phyloP scores from a whole-genome alignment of 805 yeast species.

The Wickerhamomyces queroliae region DNA sequence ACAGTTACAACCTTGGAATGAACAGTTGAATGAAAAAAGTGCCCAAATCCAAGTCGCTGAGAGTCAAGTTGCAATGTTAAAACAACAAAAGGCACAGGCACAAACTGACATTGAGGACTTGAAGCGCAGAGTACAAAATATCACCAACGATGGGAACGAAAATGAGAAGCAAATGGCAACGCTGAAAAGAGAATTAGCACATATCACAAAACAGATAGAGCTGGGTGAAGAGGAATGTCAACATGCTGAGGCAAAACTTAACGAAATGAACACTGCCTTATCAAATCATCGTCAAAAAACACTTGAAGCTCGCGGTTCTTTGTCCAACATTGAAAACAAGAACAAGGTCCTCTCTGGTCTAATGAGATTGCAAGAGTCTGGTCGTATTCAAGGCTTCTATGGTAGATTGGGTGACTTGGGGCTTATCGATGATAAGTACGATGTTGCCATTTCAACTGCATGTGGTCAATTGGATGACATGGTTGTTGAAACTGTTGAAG shows the following conservation, averaged over 20 bases:
- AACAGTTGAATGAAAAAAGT: conserved; percentile 54
- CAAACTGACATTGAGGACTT: conserved; percentile 39
- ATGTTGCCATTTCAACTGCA: conserved; percentile 92
- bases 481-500: conserved; percentile 78
- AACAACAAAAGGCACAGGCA: conserved; percentile 37
- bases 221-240: conserved; percentile 54
- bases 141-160: conserved; percentile 41
- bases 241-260: conserved; percentile 41
- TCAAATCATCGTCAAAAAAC: conserved; percentile 52
- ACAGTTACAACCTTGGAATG: conserved; percentile 80
- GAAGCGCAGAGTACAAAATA: conserved; percentile 36
- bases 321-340: conserved; percentile 56
- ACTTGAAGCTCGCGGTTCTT: conserved; percentile 58
- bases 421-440: conserved; percentile 81
- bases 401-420: conserved; percentile 94
- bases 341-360: conserved; percentile 69
- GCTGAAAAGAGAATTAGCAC: conserved; percentile 43
- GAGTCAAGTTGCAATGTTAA: conserved; percentile 57
- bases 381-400: conserved; percentile 78
- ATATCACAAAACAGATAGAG: conserved; percentile 45
- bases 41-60: conserved; percentile 59
- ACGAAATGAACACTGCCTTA: conserved; percentile 49
- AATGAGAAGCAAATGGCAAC: conserved; percentile 41
- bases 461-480: conserved; percentile 87
- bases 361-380: conserved; percentile 64